Evolutionary conservation across 2,329 filamentous ascomycete species (phyloP).

Genomic region (Fusarium setosum): DNA sequence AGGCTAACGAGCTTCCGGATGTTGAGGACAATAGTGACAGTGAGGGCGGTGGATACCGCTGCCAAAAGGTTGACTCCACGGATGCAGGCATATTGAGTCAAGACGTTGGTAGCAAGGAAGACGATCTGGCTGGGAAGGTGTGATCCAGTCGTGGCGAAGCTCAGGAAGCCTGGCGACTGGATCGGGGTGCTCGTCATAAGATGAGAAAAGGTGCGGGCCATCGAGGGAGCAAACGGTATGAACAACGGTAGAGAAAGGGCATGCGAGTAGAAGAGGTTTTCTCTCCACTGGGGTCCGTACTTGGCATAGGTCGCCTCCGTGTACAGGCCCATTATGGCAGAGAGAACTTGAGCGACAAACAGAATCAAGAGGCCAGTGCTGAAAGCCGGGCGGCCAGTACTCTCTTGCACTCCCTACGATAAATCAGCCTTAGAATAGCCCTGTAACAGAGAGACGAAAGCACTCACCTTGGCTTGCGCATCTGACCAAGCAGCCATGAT

Average conservation of each 20-base stretch:
- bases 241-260: constrained; percentile 82
- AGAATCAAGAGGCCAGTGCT: constrained; percentile 81
- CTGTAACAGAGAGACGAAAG: not conserved
- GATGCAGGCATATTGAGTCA: constrained; percentile 96
- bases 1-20: constrained; percentile 94
- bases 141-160: constrained; percentile 12
- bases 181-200: constrained; percentile 74
- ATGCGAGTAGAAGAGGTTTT: constrained; percentile 95
- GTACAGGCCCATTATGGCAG: constrained; percentile 94
- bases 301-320: constrained; percentile 89
- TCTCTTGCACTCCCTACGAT: constrained; percentile 30
- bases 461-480: constrained; percentile 80
- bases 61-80: constrained; percentile 95
- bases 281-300: constrained; percentile 92
- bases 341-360: constrained; percentile 88
- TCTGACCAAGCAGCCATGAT: constrained; percentile 91
- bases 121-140: constrained; percentile 75
- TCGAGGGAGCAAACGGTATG: constrained; percentile 74
- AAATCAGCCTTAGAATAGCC: not conserved
- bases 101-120: constrained; percentile 79
- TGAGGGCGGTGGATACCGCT: constrained; percentile 88
- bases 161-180: constrained; percentile 38
- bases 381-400: constrained; percentile 45
- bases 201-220: constrained; percentile 71
- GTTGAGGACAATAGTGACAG: constrained; percentile 96